These are phyloP conservation scores for grape (Vitis vinifera) DNA, from an alignment of 164 flowering plant species.

Conservation along the genomic window ASM3070453v1 NC_081809.1:17651501-17652000, in stretches of 20 bases:
- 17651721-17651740: background rate
- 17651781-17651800: conserved; percentile 42
- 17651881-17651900: conserved; percentile 48
- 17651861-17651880: conserved; percentile 41
- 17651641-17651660: conserved; percentile 40
- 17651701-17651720: background rate
- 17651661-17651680: conserved; percentile 55
- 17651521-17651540: conserved; percentile 27
- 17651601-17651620: conserved; percentile 55
- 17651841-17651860: conserved; percentile 21
- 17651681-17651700: conserved; percentile 34
- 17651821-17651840: conserved; percentile 35
- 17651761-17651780: conserved; percentile 69
- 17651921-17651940: conserved; percentile 69
- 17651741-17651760: conserved; percentile 34
- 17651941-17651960: conserved; percentile 66
- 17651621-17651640: conserved; percentile 70
- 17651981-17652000: background rate
- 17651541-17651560: conserved; percentile 26
- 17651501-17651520: conserved; percentile 7
- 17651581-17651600: conserved; percentile 36
- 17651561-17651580: conserved; percentile 29
- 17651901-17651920: conserved; percentile 83
- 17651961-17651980: conserved; percentile 50
- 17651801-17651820: conserved; percentile 23